Evolutionary conservation across 2,329 filamentous ascomycete species (phyloP).

Genomic region (Sodiomyces alkalinus): DNA sequence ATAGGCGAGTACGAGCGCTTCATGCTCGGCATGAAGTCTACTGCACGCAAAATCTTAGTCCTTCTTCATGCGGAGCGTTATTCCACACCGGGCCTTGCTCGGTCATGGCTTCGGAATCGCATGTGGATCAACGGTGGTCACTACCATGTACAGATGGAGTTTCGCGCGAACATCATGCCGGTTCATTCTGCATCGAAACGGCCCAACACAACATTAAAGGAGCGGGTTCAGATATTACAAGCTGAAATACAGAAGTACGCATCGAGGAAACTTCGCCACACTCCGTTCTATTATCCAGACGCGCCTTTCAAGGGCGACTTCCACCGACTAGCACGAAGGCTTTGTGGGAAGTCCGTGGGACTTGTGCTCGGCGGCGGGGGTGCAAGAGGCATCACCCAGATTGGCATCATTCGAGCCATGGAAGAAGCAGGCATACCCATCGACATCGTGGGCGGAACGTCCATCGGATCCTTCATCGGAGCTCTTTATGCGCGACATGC

Average conservation of each 20-base stretch:
- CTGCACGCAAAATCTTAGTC: constrained; percentile 82
- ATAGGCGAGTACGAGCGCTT: constrained; percentile 97
- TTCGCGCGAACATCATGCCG: constrained; percentile 60
- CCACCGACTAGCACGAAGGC: constrained; percentile 72
- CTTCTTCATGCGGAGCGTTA: constrained; percentile 81
- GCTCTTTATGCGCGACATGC: constrained; percentile 91
- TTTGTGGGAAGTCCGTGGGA: constrained; percentile 90
- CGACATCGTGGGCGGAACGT: constrained; percentile 88
- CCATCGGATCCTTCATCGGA: constrained; percentile 90
- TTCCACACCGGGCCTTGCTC: constrained; percentile 68
- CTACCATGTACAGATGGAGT: constrained; percentile 93
- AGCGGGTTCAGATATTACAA: constrained; percentile 84
- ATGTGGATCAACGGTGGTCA: constrained; percentile 98
- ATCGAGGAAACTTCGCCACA: constrained; percentile 77
- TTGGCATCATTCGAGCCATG: constrained; percentile 85
- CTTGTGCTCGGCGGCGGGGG: constrained; percentile 89
- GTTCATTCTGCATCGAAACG: constrained; percentile 60
- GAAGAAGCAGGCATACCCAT: constrained; percentile 96
- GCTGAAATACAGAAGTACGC: constrained; percentile 98
- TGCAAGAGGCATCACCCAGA: constrained; percentile 78
- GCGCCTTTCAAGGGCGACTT: constrained; percentile 95
- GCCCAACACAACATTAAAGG: constrained; percentile 75
- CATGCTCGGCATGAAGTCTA: constrained; percentile 92
- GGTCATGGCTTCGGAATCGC: constrained; percentile 80
- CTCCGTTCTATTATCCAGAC: constrained; percentile 77